Conservation (phyloP, 2,329 filamentous ascomycete species). For the Pseudogymnoascus sp. region DNA sequence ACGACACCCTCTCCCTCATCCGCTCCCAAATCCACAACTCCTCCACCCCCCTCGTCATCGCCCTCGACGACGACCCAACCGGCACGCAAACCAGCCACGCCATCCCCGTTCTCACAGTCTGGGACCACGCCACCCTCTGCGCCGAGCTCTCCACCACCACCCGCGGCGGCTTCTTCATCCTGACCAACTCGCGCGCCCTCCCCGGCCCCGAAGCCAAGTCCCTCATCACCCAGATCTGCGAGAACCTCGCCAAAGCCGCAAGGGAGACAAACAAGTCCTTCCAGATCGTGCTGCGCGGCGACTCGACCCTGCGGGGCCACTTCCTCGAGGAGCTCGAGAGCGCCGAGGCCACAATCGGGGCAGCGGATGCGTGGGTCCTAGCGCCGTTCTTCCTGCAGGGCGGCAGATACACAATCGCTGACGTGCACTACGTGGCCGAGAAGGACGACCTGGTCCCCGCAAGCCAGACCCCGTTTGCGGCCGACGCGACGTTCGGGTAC, state of each 20-base stretch:
- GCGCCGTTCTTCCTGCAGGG: slow-evolving; percentile 53
- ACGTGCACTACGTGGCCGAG: slow-evolving; percentile 51
- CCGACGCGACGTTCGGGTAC: slow-evolving; percentile 50
- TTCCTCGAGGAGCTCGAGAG: slow-evolving; percentile 48
- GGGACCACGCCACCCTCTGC: slow-evolving; percentile 37
- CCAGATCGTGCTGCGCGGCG: slow-evolving; percentile 48
- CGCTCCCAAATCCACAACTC: slow-evolving; percentile 5
- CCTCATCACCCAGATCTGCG: slow-evolving; percentile 43
- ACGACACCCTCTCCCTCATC: slow-evolving; percentile 10
- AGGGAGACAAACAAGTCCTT: slow-evolving; percentile 32
- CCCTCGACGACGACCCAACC: slow-evolving; percentile 48
- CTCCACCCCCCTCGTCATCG: slow-evolving; percentile 25
- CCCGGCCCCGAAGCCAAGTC: slow-evolving; percentile 37
- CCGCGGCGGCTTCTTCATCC: slow-evolving; percentile 47
- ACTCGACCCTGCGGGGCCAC: slow-evolving; percentile 48
- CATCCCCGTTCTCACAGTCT: slow-evolving; percentile 45
- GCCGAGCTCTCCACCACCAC: slow-evolving; percentile 35
- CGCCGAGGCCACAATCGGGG: slow-evolving; percentile 40
- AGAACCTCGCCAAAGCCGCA: slow-evolving; percentile 39
- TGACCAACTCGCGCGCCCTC: slow-evolving; percentile 50
- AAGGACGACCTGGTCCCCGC: slow-evolving; percentile 41
- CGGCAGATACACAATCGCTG: slow-evolving; percentile 46
- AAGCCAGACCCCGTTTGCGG: slow-evolving; percentile 45
- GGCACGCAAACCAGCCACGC: slow-evolving; percentile 55
- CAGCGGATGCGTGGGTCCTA: slow-evolving; percentile 43